Evolutionary conservation across 1,284 basidiomycete genomes (phyloP), one percentile per base, ranked within the genome.

Genomic region (Retiboletus fuscus): DNA sequence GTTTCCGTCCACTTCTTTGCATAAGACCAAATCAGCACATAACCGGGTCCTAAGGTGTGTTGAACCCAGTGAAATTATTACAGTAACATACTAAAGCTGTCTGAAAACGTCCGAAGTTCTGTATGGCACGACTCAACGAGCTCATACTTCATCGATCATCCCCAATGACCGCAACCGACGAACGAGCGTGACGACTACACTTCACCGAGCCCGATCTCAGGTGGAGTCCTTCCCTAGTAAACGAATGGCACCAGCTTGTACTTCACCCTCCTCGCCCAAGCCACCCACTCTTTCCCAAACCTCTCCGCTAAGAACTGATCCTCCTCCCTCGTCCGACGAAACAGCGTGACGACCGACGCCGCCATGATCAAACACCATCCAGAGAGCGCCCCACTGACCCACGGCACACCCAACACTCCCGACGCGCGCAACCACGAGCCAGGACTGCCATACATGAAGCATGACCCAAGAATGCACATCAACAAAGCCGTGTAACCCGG

Each of bases 271-370:
- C 44, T 39, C 30, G 71, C 72, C 75, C 76, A 78, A 10, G 12
- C 24, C 26, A 71, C 64, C 74, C 76, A 77, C 49, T 76, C 72
- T 39, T 46, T 64, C 12, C 75, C 75, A 57, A 78, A 77, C 26
- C 30, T 34, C n/a, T 51, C 57, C 15, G 60, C 60, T 58, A 77
- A 58, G 34, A 69, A 68, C 24, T 6, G 30, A 26, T 78, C 77
- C 47, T 78, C 76, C 1, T 73, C 66, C 5, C 28, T 47, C 13
- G 57, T 69, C 28, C 73, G 69, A 20, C 53, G 41, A 15, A 68
- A 34, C 12, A 77, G 6, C 8, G 72, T 77, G 20, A 66, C 44
- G 4, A 61, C 43, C 5, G 60, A 64, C 4, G 65, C 64, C 5
- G 24, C 49, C 24, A 63, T n/a, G 18, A 76, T n/a, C 20, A 66